Conservation (phyloP, 1,284 basidiomycete genomes). For the Ustilago sp. region DNA sequence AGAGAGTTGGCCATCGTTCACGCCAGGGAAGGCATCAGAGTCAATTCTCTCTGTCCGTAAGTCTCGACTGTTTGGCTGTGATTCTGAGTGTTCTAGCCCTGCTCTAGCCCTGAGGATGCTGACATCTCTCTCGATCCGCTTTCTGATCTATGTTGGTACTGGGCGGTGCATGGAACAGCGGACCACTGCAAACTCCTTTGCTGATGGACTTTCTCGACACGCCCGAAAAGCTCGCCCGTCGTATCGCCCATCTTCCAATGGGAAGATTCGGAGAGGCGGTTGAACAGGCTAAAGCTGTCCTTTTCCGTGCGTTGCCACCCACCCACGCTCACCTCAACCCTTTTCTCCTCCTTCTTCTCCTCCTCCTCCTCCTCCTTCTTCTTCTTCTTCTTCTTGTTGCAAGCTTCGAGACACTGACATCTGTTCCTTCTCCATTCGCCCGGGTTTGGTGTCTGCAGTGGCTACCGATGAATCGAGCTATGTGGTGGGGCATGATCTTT, state of each 20-base stretch:
- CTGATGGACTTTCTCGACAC: constrained; percentile 98
- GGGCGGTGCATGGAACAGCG: constrained; percentile 70
- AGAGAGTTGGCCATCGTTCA: constrained; percentile 97
- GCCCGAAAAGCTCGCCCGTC: constrained; percentile 90
- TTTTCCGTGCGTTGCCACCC: constrained; percentile 74
- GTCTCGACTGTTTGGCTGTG: not conserved
- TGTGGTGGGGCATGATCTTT: constrained; percentile 71
- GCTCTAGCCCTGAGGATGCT: not conserved
- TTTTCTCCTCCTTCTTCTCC: not conserved
- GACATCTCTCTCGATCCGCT: not conserved
- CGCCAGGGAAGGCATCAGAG: constrained; percentile 90
- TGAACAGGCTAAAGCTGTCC: constrained; percentile 88
- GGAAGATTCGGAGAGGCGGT: constrained; percentile 96
- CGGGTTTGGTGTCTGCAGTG: constrained; percentile 70
- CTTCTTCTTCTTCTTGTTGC: no score
- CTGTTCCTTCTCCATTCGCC: no score
- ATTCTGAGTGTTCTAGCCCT: not conserved
- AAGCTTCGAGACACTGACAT: no score
- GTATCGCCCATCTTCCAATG: constrained; percentile 92
- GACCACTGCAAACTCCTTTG: constrained; percentile 75
- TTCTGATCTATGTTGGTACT: not conserved
- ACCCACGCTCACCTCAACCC: not conserved
- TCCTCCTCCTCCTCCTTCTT: not conserved
- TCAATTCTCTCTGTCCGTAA: constrained; percentile 90
- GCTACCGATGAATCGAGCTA: constrained; percentile 72